A percentile compares a stretch with the other conserved stretches of the same genome.
Conservation (phyloP, 345 rosid genomes). For the Barbarea vulgaris region DNA sequence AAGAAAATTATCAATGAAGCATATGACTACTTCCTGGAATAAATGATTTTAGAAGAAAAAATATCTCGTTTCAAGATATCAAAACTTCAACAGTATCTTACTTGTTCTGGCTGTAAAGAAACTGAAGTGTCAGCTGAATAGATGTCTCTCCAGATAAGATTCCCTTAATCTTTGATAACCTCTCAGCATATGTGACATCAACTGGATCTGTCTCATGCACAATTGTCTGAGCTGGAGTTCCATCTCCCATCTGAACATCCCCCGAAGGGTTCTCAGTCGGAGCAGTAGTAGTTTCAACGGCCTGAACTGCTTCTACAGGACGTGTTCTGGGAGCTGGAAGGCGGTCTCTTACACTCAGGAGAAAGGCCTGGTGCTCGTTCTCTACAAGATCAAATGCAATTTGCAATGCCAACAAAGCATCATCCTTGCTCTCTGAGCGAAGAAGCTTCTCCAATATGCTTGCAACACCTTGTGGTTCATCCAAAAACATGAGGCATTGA, state of each 20-base stretch:
- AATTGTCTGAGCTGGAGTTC: slow-evolving; percentile 49
- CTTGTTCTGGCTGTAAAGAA: slow-evolving; percentile 95
- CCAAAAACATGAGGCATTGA: slow-evolving; percentile 97
- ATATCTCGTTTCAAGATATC: not conserved
- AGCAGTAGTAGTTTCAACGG: slow-evolving; percentile 51
- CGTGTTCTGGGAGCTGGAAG: slow-evolving; percentile 71
- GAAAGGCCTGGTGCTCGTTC: slow-evolving; percentile 99
- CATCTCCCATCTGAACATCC: slow-evolving; percentile 89
- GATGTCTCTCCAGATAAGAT: slow-evolving; percentile 97
- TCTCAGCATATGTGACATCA: slow-evolving; percentile 75
- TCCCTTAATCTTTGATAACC: slow-evolving; percentile 79
- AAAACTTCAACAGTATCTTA: slow-evolving; percentile 34
- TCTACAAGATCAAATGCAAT: slow-evolving; percentile 96
- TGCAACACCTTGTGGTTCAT: slow-evolving; percentile 87
- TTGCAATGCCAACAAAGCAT: slow-evolving; percentile 86
- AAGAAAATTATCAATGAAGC: slow-evolving; percentile 26
- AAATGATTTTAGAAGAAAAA: not conserved
- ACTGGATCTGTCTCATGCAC: slow-evolving; percentile 60
- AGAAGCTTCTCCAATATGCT: slow-evolving; percentile 92
- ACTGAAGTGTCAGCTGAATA: slow-evolving; percentile 88
- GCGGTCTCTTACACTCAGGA: slow-evolving; percentile 82
- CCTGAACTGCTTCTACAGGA: slow-evolving; percentile 56
- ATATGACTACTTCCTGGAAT: slow-evolving; percentile 9
- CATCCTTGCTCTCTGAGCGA: slow-evolving; percentile 79
- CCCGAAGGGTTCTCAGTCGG: slow-evolving; percentile 61